phyloP scores from a whole-genome alignment of 2,329 filamentous ascomycete genomes.

The Calonectria honghensis region DNA sequence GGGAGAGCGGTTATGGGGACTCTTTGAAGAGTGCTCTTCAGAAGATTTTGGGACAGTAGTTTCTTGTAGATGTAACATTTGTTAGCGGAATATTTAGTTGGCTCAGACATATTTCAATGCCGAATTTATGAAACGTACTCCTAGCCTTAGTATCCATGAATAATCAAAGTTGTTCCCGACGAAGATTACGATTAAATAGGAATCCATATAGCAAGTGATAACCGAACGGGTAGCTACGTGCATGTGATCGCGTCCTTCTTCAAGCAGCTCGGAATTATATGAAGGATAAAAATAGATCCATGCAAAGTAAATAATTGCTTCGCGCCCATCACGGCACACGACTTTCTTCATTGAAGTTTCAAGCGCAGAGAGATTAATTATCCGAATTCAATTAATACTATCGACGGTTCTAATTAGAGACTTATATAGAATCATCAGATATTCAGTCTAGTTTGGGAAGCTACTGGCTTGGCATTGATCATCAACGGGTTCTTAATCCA shows the following conservation, averaged over 20 bases:
- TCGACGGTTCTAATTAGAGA: background rate
- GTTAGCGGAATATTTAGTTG: too few relatives aligned
- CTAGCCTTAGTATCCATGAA: background rate
- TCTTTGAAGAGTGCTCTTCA: background rate
- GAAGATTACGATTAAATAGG: background rate
- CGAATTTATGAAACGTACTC: background rate
- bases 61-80: background rate
- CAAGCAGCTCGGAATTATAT: background rate
- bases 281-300: background rate
- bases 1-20: background rate
- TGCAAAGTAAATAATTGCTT: background rate
- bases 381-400: background rate
- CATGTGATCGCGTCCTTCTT: background rate
- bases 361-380: background rate
- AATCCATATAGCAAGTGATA: background rate
- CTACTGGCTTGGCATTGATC: background rate
- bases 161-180: too few relatives aligned
- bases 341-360: background rate
- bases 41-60: conserved; percentile 8
- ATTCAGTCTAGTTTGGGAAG: background rate
- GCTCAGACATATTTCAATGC: background rate
- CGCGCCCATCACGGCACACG: background rate
- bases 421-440: background rate
- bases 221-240: too few relatives aligned
- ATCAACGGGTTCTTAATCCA: conserved; percentile 15